phyloP scores from a whole-genome alignment of 306 rosid genomes.

The Oxytropis ochrocephala region DNA sequence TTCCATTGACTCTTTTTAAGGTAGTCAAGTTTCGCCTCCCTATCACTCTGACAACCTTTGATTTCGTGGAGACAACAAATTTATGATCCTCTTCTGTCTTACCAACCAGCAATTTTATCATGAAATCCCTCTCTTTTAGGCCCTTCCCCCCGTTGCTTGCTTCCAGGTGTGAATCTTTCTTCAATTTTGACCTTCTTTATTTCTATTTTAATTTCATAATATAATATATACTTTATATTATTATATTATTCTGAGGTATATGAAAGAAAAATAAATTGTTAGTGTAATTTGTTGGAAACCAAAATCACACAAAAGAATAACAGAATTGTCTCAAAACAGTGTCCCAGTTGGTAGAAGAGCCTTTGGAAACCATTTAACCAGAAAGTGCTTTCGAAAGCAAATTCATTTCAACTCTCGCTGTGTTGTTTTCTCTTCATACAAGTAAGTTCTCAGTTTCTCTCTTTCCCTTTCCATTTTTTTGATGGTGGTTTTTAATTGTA shows the following conservation, averaged over 20 bases:
- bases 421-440: slow-evolving; percentile 24
- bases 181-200: background rate
- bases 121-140: slow-evolving; percentile 21
- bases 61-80: background rate
- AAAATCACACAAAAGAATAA: background rate
- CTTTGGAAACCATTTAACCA: slow-evolving; percentile 19
- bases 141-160: background rate
- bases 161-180: slow-evolving; percentile 22
- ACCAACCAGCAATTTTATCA: slow-evolving; percentile 1
- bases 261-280: slow-evolving; percentile 13
- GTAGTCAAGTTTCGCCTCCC: background rate
- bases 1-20: background rate
- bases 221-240: too few relatives aligned
- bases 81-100: background rate
- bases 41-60: background rate
- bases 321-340: slow-evolving; percentile 12
- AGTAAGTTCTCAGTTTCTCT: slow-evolving; percentile 24
- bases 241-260: background rate
- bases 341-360: slow-evolving; percentile 27
- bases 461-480: slow-evolving; percentile 4
- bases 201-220: background rate
- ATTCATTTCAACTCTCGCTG: slow-evolving; percentile 19
- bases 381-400: slow-evolving; percentile 25
- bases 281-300: background rate
- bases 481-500: background rate